Evolutionary conservation across 1,139 yeast species (phyloP).

Genomic region (Magnusiomyces suaveolens): DNA sequence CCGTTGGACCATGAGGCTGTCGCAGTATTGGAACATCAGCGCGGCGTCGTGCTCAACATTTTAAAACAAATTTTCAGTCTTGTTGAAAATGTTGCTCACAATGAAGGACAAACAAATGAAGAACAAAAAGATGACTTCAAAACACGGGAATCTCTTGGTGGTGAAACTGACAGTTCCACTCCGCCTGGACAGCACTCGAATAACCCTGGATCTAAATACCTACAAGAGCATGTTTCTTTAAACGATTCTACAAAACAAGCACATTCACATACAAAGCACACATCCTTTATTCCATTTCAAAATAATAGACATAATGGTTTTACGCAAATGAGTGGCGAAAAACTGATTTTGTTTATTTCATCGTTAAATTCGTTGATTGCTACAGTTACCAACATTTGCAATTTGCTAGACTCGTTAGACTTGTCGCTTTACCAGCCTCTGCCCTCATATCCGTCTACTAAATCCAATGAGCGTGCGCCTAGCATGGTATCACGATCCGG

Average conservation of each 20-base stretch:
- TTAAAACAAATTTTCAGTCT: conserved; percentile 13
- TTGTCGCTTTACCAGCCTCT: conserved; percentile 23
- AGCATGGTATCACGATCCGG: neutral
- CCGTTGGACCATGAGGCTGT: conserved; percentile 19
- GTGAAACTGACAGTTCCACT: too few relatives aligned
- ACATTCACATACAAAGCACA: neutral
- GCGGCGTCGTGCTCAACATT: conserved; percentile 14
- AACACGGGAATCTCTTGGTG: neutral
- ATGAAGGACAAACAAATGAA: neutral
- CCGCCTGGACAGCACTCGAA: too few relatives aligned
- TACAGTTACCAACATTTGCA: conserved; percentile 20
- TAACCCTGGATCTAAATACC: too few relatives aligned
- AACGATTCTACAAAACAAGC: too few relatives aligned
- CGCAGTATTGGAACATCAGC: conserved; percentile 17
- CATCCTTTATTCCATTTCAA: neutral
- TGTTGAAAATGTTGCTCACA: conserved; percentile 3
- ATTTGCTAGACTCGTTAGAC: conserved; percentile 27
- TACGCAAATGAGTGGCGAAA: conserved; percentile 14
- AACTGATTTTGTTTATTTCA: conserved; percentile 19
- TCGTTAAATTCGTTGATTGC: conserved; percentile 20
- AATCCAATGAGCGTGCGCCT: neutral
- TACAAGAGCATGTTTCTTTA: too few relatives aligned
- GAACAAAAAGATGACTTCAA: neutral
- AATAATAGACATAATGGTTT: neutral
- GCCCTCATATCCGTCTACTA: neutral